phyloP scores from a whole-genome alignment of 257 asterid genomes.

The Penstemon barbatus region DNA sequence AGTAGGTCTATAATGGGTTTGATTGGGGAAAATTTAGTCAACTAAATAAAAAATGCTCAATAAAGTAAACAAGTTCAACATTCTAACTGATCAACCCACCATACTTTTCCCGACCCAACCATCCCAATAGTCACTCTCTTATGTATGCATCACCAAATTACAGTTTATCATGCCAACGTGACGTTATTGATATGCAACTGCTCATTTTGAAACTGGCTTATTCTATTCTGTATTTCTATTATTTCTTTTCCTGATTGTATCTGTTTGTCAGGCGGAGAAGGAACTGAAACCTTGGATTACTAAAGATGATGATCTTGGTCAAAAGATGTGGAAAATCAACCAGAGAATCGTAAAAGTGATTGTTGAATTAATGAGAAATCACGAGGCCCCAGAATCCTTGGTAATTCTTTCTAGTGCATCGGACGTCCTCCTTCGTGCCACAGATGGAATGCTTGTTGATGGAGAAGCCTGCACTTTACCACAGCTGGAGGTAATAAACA shows the following conservation, averaged over 20 bases:
- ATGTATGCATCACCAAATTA: too few species aligned
- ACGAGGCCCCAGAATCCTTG: constrained; percentile 82
- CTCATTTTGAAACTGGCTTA: not conserved
- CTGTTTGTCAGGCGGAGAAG: constrained; percentile 87
- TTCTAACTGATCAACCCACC: too few species aligned
- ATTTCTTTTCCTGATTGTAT: constrained; percentile 37
- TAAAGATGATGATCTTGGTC: constrained; percentile 89
- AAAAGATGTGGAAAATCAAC: constrained; percentile 90
- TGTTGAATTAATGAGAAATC: constrained; percentile 91
- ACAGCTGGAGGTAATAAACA: constrained; percentile 76
- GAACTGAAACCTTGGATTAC: constrained; percentile 96
- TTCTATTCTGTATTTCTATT: constrained; percentile 19
- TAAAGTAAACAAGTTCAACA: too few species aligned
- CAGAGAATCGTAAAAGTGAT: constrained; percentile 91
- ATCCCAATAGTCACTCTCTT: too few species aligned
- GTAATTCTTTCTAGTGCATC: constrained; percentile 86
- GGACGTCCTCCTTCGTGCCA: constrained; percentile 94
- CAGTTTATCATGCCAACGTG: not conserved
- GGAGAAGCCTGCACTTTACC: constrained; percentile 99
- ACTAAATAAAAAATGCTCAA: too few species aligned
- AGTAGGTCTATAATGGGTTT: too few species aligned
- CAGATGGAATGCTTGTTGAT: constrained; percentile 98
- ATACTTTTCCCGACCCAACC: too few species aligned
- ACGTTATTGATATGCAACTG: constrained; percentile 6
- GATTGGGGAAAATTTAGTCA: too few species aligned